phyloP scores from a whole-genome alignment of 2,329 filamentous ascomycete genomes.

The Hypoxylon rubiginosum region DNA sequence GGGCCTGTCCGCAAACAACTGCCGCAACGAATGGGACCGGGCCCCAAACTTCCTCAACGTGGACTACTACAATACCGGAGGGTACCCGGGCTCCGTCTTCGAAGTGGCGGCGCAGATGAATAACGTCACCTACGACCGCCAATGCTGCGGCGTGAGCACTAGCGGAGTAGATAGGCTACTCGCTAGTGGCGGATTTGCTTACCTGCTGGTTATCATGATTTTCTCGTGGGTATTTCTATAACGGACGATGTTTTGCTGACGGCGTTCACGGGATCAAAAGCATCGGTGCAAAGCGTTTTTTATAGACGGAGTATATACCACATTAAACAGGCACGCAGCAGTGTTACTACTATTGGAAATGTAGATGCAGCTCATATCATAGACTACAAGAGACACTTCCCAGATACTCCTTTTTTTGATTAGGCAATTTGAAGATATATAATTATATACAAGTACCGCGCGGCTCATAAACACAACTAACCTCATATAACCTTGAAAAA shows the following conservation, averaged over 20 bases:
- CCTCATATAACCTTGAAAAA: neutral
- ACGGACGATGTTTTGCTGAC: neutral
- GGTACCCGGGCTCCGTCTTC: slow-evolving; percentile 78
- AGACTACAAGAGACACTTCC: neutral
- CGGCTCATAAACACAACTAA: neutral
- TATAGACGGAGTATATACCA: slow-evolving; percentile 25
- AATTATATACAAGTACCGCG: neutral
- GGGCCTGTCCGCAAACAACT: slow-evolving; percentile 74
- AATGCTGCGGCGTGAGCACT: slow-evolving; percentile 66
- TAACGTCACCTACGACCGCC: slow-evolving; percentile 75
- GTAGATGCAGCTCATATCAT: neutral
- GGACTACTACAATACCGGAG: slow-evolving; percentile 85
- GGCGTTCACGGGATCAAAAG: slow-evolving; percentile 13
- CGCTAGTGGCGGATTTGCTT: slow-evolving; percentile 22
- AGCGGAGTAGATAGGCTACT: slow-evolving; percentile 34
- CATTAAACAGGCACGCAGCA: slow-evolving; percentile 1
- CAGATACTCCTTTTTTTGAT: neutral
- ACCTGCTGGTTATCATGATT: slow-evolving; percentile 30
- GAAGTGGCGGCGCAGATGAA: slow-evolving; percentile 78
- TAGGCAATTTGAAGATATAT: neutral
- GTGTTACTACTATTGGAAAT: slow-evolving; percentile 25
- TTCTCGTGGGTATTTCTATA: slow-evolving; percentile 42
- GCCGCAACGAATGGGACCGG: slow-evolving; percentile 71
- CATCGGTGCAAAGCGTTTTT: slow-evolving; percentile 28
- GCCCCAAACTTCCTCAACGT: slow-evolving; percentile 85